phyloP scores from a whole-genome alignment of 106 monocot species.

The Xerophyta viscosa region DNA sequence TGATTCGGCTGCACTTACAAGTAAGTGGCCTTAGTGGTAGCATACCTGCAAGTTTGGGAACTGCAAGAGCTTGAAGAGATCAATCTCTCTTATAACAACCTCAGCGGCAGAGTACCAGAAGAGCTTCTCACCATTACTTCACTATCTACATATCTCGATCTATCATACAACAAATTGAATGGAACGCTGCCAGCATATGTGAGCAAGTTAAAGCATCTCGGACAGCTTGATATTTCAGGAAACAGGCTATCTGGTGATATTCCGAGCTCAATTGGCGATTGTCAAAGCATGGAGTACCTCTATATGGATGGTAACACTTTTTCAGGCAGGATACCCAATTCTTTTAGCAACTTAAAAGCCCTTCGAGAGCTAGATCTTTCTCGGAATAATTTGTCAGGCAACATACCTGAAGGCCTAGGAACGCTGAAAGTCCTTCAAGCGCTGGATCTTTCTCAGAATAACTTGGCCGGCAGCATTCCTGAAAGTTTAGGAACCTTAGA shows the following conservation, averaged over 20 bases:
- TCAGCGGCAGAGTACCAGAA: background rate
- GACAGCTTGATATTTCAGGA: background rate
- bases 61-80: background rate
- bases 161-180: constrained; percentile 1
- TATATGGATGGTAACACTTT: background rate
- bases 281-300: background rate
- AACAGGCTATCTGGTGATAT: constrained; percentile 7
- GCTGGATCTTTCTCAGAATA: too few species aligned
- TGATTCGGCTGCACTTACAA: constrained; percentile 4
- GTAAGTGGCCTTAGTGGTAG: constrained; percentile 8
- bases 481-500: background rate
- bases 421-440: too few species aligned
- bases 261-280: constrained; percentile 3
- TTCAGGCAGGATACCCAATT: background rate
- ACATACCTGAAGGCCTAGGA: background rate
- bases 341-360: constrained; percentile 3
- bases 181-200: constrained; percentile 2
- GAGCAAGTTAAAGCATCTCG: background rate
- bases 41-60: constrained; percentile 5
- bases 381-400: constrained; percentile 7
- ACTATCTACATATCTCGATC: background rate
- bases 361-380: constrained; percentile 9
- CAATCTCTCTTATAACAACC: background rate
- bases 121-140: background rate
- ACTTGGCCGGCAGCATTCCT: too few species aligned